phyloP scores from a whole-genome alignment of 176 grass and related monocot species.

The Carex littledalei region DNA sequence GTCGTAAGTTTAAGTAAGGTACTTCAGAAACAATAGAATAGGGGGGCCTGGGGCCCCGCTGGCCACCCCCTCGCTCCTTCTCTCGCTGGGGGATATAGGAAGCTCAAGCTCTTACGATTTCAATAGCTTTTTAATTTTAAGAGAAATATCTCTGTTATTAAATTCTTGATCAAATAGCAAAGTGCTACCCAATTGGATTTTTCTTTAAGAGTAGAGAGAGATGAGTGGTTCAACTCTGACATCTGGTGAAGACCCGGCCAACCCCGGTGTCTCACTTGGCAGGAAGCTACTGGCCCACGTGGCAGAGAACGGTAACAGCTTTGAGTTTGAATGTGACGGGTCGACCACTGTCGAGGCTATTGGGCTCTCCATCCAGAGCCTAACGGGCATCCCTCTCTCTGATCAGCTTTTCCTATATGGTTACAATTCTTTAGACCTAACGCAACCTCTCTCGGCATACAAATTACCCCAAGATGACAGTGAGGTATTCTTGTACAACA shows the following conservation, averaged over 20 bases:
- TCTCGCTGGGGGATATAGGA: background rate
- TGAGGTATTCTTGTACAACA: slow-evolving; percentile 95
- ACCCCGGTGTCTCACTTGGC: slow-evolving; percentile 39
- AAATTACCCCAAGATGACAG: slow-evolving; percentile 74
- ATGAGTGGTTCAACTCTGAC: slow-evolving; percentile 90
- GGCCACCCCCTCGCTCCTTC: background rate
- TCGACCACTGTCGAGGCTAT: slow-evolving; percentile 56
- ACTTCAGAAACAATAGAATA: background rate
- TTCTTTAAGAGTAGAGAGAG: slow-evolving; percentile 9
- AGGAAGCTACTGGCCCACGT: slow-evolving; percentile 73
- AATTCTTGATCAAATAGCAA: background rate
- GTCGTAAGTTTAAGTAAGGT: background rate
- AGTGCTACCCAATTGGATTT: background rate
- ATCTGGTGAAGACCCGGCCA: slow-evolving; percentile 29
- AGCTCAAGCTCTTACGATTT: background rate
- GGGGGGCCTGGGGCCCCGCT: background rate
- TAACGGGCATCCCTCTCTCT: slow-evolving; percentile 41
- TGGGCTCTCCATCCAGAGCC: slow-evolving; percentile 49
- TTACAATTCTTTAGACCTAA: slow-evolving; percentile 61
- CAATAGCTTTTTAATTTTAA: background rate
- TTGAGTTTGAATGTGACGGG: slow-evolving; percentile 82
- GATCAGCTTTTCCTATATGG: slow-evolving; percentile 84
- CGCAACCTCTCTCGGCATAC: slow-evolving; percentile 60
- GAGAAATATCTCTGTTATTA: background rate
- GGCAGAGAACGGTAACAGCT: slow-evolving; percentile 87